Percentiles rank a stretch among this genome's conserved stretches.
phyloP scores from a whole-genome alignment of 192 early-diverging fungal species.

The Entomortierella beljakovae region DNA sequence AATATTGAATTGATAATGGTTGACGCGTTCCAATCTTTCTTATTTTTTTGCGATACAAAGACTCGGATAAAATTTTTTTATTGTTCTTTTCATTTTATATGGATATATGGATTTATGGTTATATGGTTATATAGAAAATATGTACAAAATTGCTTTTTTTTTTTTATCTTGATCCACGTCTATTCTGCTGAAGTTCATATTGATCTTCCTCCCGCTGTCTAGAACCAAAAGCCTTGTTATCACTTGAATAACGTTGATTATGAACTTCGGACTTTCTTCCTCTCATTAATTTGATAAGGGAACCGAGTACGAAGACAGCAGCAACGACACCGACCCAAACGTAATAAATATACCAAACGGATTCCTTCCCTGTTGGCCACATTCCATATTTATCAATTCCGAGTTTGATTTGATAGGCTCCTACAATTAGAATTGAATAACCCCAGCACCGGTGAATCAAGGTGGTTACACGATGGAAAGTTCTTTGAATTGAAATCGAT shows the following conservation, averaged over 20 bases:
- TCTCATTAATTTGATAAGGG: constrained; percentile 4
- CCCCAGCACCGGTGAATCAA: constrained; percentile 41
- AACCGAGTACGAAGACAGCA: constrained; percentile 5
- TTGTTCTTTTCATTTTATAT: too few relatives aligned
- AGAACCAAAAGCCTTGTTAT: neutral
- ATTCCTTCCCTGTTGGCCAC: constrained; percentile 34
- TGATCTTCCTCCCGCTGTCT: neutral
- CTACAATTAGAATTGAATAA: constrained; percentile 16
- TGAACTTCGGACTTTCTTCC: neutral
- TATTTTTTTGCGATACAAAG: too few relatives aligned
- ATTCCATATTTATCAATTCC: constrained; percentile 24
- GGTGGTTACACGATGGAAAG: neutral
- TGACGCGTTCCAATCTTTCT: too few relatives aligned
- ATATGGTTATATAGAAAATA: too few relatives aligned
- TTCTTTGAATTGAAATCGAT: neutral
- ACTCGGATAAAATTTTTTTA: too few relatives aligned
- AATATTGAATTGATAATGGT: too few relatives aligned
- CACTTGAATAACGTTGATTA: neutral
- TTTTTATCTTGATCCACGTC: neutral
- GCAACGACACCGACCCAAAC: constrained; percentile 19
- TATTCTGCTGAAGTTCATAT: neutral
- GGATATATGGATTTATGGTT: too few relatives aligned
- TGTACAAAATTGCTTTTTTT: neutral
- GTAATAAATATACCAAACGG: constrained; percentile 25
- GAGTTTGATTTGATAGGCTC: constrained; percentile 20